Evolutionary conservation across 129 eudicot genomes (phyloP), one percentile per base, ranked within the genome.

Genomic region (Cynara cardunculus): DNA sequence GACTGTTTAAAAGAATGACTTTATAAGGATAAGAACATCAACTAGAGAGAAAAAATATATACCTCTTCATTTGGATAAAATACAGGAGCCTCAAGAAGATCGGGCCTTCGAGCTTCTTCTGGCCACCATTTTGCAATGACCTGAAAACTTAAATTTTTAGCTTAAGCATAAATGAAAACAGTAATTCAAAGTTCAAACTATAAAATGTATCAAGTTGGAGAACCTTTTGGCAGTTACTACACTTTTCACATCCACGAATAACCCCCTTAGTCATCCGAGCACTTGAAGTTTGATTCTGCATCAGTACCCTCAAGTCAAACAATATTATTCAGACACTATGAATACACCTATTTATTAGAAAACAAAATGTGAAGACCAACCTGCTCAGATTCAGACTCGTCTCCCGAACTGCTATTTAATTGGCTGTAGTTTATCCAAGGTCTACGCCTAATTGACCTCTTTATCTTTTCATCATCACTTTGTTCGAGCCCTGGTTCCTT

Each of bases 51-150:
- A 62, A 30, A 68, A 39, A 13, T 56, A 59, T 41, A 66, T 80
- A 95, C 99, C 97, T 95, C 97, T 92, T 95, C 97, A 49, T 74
- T 86, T 18, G 99, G 99, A 83, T 95, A 86, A 86, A 95, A 95
- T 61, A 91, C 97, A 28, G 99, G 99, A 81, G 94, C 99, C 12
- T 92, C 94, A 85, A 84, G 86, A 83, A 95, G 89, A 73, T 88
- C 92, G 66, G 97, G 97, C 89, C 85, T 84, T 70, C 87, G 86
- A 78, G 94, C 91, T 85, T 87, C 94, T 87, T 90, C 89, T 1
- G 97, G 97, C 64, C 31, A 94, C 97, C 99, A 95, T 92, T 87
- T 87, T 31, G 99, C 97, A 78, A 76, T 73, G n/a, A 95, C 99
- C 99, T 95, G 89, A 71, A 34, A 59, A 74, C 66, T 78, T 53